Percentiles rank a stretch among this genome's conserved stretches.
Conservation (phyloP, 192 early-diverging fungal genomes). For the Gigaspora rosea region DNA sequence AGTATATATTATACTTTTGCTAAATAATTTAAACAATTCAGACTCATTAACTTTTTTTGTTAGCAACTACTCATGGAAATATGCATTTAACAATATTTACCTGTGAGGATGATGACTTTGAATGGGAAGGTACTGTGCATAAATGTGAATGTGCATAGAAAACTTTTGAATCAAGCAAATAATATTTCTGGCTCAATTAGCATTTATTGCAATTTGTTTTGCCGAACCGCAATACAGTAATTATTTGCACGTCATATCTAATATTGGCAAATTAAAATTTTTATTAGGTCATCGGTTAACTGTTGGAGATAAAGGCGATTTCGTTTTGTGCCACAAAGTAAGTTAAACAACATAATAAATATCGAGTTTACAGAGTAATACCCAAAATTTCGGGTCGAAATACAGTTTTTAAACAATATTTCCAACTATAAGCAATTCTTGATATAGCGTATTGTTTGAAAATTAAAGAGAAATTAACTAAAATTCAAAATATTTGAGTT, state of each 20-base stretch:
- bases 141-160: not conserved
- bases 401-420: too few relatives aligned
- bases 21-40: not conserved
- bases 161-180: not conserved
- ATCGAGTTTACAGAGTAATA: not conserved
- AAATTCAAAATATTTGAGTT: too few relatives aligned
- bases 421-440: too few relatives aligned
- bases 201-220: too few relatives aligned
- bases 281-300: conserved; percentile 13
- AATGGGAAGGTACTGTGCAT: conserved; percentile 36
- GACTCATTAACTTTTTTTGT: not conserved
- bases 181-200: too few relatives aligned
- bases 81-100: conserved; percentile 40
- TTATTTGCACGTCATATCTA: too few relatives aligned
- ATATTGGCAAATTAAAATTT: not conserved
- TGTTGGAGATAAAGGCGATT: conserved; percentile 24
- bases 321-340: conserved; percentile 30
- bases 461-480: too few relatives aligned
- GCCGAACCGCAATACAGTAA: too few relatives aligned
- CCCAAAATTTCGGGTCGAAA: too few relatives aligned
- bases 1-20: not conserved
- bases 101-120: conserved; percentile 40
- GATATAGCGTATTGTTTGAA: too few relatives aligned
- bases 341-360: not conserved
- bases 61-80: conserved; percentile 37